Evolutionary conservation across 345 rosid species (phyloP).

Genomic region (Reutealis trisperma): DNA sequence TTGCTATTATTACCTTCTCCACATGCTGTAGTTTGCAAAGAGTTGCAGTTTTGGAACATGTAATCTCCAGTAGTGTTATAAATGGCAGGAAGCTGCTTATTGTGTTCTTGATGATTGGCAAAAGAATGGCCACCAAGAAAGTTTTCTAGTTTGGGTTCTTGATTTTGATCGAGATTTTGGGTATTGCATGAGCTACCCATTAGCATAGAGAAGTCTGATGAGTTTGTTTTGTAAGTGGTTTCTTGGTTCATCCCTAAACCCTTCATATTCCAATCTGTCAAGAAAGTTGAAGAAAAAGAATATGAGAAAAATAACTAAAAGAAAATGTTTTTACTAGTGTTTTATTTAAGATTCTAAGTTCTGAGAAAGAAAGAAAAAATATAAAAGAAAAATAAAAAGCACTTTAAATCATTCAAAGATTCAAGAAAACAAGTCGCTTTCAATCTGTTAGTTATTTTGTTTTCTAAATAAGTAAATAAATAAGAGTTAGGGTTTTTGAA

Average conservation of each 20-base stretch:
- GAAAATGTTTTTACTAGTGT: background rate
- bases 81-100: background rate
- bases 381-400: background rate
- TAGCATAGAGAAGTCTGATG: constrained; percentile 34
- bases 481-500: constrained; percentile 32
- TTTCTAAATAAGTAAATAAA: no score
- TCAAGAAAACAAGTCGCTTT: background rate
- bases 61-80: constrained; percentile 8
- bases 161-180: constrained; percentile 16
- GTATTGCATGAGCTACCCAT: constrained; percentile 22
- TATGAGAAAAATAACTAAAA: background rate
- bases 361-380: background rate
- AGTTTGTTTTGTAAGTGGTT: constrained; percentile 21
- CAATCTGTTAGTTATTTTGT: background rate
- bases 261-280: constrained; percentile 43
- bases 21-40: constrained; percentile 8
- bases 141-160: constrained; percentile 30
- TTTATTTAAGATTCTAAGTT: background rate
- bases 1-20: constrained; percentile 18
- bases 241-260: constrained; percentile 40
- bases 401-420: constrained; percentile 2
- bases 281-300: background rate
- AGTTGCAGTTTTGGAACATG: constrained; percentile 23
- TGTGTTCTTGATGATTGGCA: constrained; percentile 14
- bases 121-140: constrained; percentile 27